phyloP scores from a whole-genome alignment of 1,284 basidiomycete genomes.

The Ustilago crameri region DNA sequence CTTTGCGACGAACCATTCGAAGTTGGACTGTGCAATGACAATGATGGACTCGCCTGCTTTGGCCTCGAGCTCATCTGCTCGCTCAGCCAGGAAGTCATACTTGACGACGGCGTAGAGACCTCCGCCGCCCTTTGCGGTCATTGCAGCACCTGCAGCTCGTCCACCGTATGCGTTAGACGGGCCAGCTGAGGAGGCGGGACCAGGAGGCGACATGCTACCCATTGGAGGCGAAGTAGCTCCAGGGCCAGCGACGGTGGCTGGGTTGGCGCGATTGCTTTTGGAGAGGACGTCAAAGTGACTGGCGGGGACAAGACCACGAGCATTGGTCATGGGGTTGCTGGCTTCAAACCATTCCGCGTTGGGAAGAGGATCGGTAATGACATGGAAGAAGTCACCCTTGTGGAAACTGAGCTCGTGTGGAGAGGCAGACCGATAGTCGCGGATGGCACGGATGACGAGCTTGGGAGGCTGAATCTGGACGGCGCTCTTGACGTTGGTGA shows the following conservation, averaged over 20 bases:
- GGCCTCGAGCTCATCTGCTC: constrained; percentile 94
- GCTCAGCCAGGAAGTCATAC: constrained; percentile 93
- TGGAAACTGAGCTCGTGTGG: constrained; percentile 90
- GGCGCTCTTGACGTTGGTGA: constrained; percentile 52
- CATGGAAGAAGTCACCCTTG: constrained; percentile 98
- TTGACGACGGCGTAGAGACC: constrained; percentile 86
- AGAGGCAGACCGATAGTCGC: constrained; percentile 77
- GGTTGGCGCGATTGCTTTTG: constrained; percentile 44
- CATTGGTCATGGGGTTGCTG: constrained; percentile 82
- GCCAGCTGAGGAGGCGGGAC: not conserved
- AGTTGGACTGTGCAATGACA: constrained; percentile 66
- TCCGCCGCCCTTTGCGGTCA: constrained; percentile 62
- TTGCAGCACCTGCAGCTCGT: constrained; percentile 42
- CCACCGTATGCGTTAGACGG: constrained; percentile 37
- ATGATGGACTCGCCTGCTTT: constrained; percentile 93
- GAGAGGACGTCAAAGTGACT: constrained; percentile 76
- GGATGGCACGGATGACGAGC: constrained; percentile 90
- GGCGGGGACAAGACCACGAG: constrained; percentile 90
- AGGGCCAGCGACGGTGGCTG: constrained; percentile 31
- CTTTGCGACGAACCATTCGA: constrained; percentile 76
- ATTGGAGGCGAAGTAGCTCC: constrained; percentile 37
- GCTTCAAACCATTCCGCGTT: constrained; percentile 70
- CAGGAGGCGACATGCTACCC: constrained; percentile 39
- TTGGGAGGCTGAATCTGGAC: constrained; percentile 76
- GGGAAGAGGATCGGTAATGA: constrained; percentile 76